Evolutionary conservation across 495 filamentous ascomycete genomes (phyloP).

Genomic region (Parachaetomium inaequale): DNA sequence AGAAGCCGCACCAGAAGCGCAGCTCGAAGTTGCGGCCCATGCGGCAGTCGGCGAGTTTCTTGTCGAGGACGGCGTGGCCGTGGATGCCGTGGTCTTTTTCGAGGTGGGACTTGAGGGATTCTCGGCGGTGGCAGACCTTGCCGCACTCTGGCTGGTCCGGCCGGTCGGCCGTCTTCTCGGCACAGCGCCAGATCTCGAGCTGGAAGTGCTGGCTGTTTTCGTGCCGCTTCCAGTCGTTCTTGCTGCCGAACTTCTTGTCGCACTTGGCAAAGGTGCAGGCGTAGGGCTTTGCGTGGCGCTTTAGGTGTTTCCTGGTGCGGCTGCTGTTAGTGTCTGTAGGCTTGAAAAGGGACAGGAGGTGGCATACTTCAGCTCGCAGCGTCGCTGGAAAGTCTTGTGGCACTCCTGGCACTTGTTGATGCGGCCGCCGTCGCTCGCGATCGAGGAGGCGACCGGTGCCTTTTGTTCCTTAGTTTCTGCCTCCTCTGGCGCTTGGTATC

Average conservation of each 20-base stretch:
- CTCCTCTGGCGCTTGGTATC: conserved; percentile 31
- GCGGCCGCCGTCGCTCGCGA: not conserved
- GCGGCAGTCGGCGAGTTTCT: conserved; percentile 49
- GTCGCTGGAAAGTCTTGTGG: conserved; percentile 52
- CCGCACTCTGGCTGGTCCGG: conserved; percentile 43
- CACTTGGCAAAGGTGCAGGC: conserved; percentile 78
- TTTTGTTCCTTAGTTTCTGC: conserved; percentile 7
- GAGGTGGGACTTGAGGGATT: conserved; percentile 60
- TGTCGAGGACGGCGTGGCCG: conserved; percentile 41
- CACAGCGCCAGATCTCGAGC: conserved; percentile 74
- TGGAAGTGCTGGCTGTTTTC: conserved; percentile 84
- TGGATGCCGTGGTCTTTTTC: conserved; percentile 49
- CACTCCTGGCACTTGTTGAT: conserved; percentile 48
- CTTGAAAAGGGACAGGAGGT: not conserved
- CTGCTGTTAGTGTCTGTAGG: conserved; percentile 3
- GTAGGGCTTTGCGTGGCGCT: conserved; percentile 82
- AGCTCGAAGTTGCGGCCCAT: conserved; percentile 67
- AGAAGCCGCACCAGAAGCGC: conserved; percentile 92
- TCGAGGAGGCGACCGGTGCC: not conserved
- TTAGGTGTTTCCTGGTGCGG: conserved; percentile 71
- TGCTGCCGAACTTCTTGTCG: conserved; percentile 78
- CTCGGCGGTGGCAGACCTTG: conserved; percentile 57
- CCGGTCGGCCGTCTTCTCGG: conserved; percentile 26
- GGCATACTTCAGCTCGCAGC: conserved; percentile 69
- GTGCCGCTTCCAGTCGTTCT: conserved; percentile 96